phyloP scores from a whole-genome alignment of 257 asterid species.

The Mitragyna speciosa region DNA sequence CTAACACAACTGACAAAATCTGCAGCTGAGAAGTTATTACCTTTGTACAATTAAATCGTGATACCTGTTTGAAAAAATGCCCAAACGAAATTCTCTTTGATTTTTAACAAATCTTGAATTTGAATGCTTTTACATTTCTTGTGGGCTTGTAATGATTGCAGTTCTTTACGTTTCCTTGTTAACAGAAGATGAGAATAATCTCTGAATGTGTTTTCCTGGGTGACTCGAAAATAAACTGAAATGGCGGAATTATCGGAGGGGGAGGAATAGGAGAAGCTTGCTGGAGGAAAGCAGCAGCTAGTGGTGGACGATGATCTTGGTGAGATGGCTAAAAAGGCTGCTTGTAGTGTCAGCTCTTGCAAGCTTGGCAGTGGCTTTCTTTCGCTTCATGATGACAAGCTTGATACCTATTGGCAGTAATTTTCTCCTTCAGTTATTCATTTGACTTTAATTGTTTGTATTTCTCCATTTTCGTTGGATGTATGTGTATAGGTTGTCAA shows the following conservation, averaged over 20 bases:
- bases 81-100: not conserved
- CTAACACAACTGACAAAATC: not conserved
- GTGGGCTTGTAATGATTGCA: not conserved
- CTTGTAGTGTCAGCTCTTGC: constrained; percentile 97
- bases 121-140: not conserved
- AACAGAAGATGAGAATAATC: not conserved
- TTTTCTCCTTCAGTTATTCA: not conserved
- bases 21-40: not conserved
- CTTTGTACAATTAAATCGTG: not conserved
- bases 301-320: constrained; percentile 77
- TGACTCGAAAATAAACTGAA: not conserved
- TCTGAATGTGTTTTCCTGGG: not conserved
- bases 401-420: constrained; percentile 95
- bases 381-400: constrained; percentile 83
- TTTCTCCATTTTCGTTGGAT: not conserved
- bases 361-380: constrained; percentile 90
- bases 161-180: not conserved
- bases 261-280: constrained; percentile 84
- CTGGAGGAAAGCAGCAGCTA: constrained; percentile 63
- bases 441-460: not conserved
- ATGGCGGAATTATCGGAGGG: constrained; percentile 94
- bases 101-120: not conserved
- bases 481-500: not conserved
- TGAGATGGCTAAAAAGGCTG: constrained; percentile 90
- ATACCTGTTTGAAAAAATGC: constrained; percentile 17